Evolutionary conservation across 257 asterid species (phyloP).

Genomic region (Gentiana dahurica): DNA sequence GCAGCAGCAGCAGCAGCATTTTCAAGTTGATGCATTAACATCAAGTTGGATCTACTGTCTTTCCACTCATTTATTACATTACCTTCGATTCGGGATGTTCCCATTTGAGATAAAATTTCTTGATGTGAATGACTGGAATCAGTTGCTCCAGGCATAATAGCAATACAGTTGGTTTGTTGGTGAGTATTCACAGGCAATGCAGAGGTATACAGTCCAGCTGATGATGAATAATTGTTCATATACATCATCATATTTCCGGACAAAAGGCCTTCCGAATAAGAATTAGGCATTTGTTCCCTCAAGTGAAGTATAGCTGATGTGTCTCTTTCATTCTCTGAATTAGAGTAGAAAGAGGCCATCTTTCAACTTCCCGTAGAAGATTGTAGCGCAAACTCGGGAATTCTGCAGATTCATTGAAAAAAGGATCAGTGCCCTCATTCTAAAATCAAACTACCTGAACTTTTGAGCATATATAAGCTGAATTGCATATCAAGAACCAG

Average conservation of each 20-base stretch:
- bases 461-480: too few species aligned
- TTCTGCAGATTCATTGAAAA: slow-evolving; percentile 1
- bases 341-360: slow-evolving; percentile 57
- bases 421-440: neutral
- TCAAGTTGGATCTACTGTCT: slow-evolving; percentile 33
- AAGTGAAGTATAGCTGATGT: slow-evolving; percentile 39
- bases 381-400: too few species aligned
- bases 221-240: slow-evolving; percentile 54
- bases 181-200: slow-evolving; percentile 29
- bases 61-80: slow-evolving; percentile 42
- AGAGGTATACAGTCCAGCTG: slow-evolving; percentile 38
- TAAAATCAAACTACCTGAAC: too few species aligned
- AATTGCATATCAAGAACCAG: too few species aligned
- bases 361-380: slow-evolving; percentile 5
- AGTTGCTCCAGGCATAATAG: slow-evolving; percentile 26
- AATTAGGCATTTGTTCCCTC: slow-evolving; percentile 38
- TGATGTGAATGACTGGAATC: slow-evolving; percentile 33
- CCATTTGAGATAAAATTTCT: slow-evolving; percentile 34
- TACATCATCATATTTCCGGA: slow-evolving; percentile 33
- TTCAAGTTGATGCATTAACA: slow-evolving; percentile 24
- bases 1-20: slow-evolving; percentile 11
- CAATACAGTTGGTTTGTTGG: slow-evolving; percentile 22
- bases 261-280: slow-evolving; percentile 42
- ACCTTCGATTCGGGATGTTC: slow-evolving; percentile 29
- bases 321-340: slow-evolving; percentile 44